phyloP scores from a whole-genome alignment of 345 rosid species.

The Euphorbia lathyris region DNA sequence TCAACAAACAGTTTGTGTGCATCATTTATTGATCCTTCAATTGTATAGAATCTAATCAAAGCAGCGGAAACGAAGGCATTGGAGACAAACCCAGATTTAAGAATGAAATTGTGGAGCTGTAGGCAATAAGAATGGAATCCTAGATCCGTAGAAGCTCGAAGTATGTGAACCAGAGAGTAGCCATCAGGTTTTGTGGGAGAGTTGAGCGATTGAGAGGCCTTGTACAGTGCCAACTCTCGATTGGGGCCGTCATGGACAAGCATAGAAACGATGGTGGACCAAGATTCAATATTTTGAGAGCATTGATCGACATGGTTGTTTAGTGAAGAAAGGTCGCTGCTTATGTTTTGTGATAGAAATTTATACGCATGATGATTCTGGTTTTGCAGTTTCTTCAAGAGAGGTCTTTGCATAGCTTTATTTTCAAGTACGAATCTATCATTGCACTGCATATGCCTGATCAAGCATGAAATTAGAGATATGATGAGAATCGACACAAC shows the following conservation, averaged over 20 bases:
- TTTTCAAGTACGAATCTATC: no score
- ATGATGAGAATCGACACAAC: no score
- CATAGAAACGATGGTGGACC: constrained; percentile 9
- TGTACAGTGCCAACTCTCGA: constrained; percentile 24
- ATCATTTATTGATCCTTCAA: constrained; percentile 28
- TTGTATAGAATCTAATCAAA: constrained; percentile 45
- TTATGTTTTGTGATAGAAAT: neutral
- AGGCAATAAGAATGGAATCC: constrained; percentile 42
- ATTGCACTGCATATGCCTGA: no score
- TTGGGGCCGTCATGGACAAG: constrained; percentile 23
- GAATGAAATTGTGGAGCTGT: constrained; percentile 56
- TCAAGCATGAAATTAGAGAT: no score
- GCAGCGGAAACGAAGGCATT: constrained; percentile 51
- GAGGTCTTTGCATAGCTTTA: constrained; percentile 6
- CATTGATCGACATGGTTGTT: neutral
- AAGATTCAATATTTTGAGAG: constrained; percentile 4
- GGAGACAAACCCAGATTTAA: constrained; percentile 60
- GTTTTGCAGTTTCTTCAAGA: constrained; percentile 7
- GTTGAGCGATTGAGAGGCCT: constrained; percentile 32
- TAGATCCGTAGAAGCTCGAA: constrained; percentile 51
- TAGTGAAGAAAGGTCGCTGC: neutral
- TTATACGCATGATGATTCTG: neutral
- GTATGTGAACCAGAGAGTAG: constrained; percentile 42
- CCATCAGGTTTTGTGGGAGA: constrained; percentile 35
- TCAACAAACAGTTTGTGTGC: constrained; percentile 65